Percentiles rank a stretch among this genome's conserved stretches.
phyloP scores from a whole-genome alignment of 208 protist genomes.

The Strigomonas culicis region DNA sequence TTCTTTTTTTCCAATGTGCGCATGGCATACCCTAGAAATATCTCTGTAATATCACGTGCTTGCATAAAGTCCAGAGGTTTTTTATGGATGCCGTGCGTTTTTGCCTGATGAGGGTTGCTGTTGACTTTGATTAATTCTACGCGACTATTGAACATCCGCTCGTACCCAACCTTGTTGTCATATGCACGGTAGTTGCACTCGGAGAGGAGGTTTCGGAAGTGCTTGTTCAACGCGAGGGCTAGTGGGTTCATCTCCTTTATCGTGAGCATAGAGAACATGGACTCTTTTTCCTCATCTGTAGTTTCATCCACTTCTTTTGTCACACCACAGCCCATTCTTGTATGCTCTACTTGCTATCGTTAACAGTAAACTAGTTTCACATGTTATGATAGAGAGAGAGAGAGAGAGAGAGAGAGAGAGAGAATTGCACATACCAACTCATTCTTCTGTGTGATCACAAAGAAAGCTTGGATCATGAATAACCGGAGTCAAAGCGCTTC shows the following conservation, averaged over 20 bases:
- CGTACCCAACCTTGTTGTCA: conserved; percentile 17
- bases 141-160: conserved; percentile 12
- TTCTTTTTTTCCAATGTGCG: conserved; percentile 14
- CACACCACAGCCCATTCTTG: conserved; percentile 20
- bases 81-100: conserved; percentile 59
- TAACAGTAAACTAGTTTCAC: neutral
- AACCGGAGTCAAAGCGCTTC: too few species aligned
- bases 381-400: too few species aligned
- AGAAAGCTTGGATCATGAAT: too few species aligned
- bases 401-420: too few species aligned
- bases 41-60: conserved; percentile 78
- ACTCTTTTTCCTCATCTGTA: conserved; percentile 11
- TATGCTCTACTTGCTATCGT: neutral
- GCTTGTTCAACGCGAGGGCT: conserved; percentile 9
- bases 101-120: conserved; percentile 16
- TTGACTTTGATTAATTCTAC: conserved; percentile 5
- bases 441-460: too few species aligned
- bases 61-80: conserved; percentile 31
- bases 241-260: conserved; percentile 14
- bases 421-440: too few species aligned
- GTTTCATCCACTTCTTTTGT: neutral
- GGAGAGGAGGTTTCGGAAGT: conserved; percentile 13
- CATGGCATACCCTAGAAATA: conserved; percentile 50
- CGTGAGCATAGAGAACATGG: conserved; percentile 9
- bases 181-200: conserved; percentile 19